Base-by-base conservation (phyloP, 345 rosid genomes). In the Eucalyptus marginata region DNA sequence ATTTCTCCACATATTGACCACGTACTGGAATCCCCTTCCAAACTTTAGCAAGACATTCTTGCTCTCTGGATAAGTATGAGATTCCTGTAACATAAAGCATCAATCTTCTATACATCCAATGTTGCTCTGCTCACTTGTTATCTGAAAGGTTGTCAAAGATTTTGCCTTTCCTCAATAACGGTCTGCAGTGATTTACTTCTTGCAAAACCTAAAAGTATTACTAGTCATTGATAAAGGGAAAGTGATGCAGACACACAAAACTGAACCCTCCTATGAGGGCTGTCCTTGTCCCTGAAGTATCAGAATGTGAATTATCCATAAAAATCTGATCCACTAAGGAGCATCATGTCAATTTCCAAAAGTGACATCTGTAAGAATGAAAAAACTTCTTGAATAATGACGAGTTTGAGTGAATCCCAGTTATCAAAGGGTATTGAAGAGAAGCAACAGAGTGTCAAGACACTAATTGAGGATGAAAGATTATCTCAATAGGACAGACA, bases 41-140 rank as follows among this genome's bases (percentile, higher is more conserved):
- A 93, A 92, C 89, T 92, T 93, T 95, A 7, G 96, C 97, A 4
- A 90, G 91, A 87, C 94, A 92, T 88, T 96, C 99, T 94, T 97
- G 99, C 36, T 89, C 95, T 95, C 95, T 94, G 18, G 99, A 96
- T 88, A 96, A 93, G 91, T 97, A 97, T 15, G 98, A 96, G 88
- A 97, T 94, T 86, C 99, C 99, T 97, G 88, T 86, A 87, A 49
- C 18, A 88, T 36, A 49, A 87, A 71, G 87, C 56, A 86, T 46
- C 31, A 51, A 81, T 25, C 66, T 56, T 52, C 31, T 50, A 50
- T 71, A 11, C 43, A 76, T 22, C 84, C 47, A 36, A 76, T 40
- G 47, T 76, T 76, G 47, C 13, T 76, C 29, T 76, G 47, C 13
- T 76, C 29, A 20, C 47, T 76, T 76, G 84, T 76, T 40, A 40